Conservation (phyloP, 345 rosid genomes). For the Salix dunnii region DNA sequence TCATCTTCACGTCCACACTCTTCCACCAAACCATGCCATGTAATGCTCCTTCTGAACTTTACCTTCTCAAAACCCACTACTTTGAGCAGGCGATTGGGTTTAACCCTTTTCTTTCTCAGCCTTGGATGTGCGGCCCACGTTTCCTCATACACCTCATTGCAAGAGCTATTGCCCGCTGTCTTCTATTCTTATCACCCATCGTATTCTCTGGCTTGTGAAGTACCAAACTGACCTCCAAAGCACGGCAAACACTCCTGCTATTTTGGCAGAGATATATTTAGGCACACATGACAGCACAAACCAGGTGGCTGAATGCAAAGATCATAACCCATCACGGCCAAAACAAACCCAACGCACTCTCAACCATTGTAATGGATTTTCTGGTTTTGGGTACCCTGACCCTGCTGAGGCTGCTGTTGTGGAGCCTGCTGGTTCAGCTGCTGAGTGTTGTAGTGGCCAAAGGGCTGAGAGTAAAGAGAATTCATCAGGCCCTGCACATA, state of each 20-base stretch:
- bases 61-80: slow-evolving; percentile 32
- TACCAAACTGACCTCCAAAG: slow-evolving; percentile 35
- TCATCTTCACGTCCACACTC: slow-evolving; percentile 31
- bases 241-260: slow-evolving; percentile 24
- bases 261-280: slow-evolving; percentile 19
- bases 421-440: slow-evolving; percentile 65
- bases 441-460: slow-evolving; percentile 74
- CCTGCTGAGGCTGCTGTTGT: slow-evolving; percentile 67
- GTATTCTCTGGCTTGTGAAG: slow-evolving; percentile 18
- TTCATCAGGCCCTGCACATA: slow-evolving; percentile 74
- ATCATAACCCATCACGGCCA: slow-evolving; percentile 58
- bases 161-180: slow-evolving; percentile 21
- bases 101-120: slow-evolving; percentile 52
- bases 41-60: slow-evolving; percentile 34
- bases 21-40: slow-evolving; percentile 43
- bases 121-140: slow-evolving; percentile 41
- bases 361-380: slow-evolving; percentile 80
- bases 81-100: slow-evolving; percentile 44
- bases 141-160: slow-evolving; percentile 24
- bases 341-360: slow-evolving; percentile 22
- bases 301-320: slow-evolving; percentile 73
- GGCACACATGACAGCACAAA: slow-evolving; percentile 67
- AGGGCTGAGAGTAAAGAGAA: slow-evolving; percentile 94
- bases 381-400: slow-evolving; percentile 79
- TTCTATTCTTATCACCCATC: slow-evolving; percentile 27